Evolutionary conservation across 441 rosid genomes (phyloP).

Genomic region (Adansonia grandidieri): DNA sequence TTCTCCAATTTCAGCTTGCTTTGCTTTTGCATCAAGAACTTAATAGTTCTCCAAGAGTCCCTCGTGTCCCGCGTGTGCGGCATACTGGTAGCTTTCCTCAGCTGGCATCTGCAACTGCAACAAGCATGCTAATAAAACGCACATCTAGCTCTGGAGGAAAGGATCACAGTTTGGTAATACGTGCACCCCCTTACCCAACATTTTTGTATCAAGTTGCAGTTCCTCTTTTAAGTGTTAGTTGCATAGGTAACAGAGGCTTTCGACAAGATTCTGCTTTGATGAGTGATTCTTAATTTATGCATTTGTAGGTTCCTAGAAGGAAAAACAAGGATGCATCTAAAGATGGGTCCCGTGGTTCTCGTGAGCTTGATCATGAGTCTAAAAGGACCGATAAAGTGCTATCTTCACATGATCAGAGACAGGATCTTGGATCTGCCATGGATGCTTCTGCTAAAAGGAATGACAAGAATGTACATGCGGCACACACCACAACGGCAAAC

Average conservation of each 20-base stretch:
- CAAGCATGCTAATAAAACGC: conserved; percentile 68
- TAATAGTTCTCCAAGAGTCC: conserved; percentile 97
- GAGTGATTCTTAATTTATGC: conserved; percentile 19
- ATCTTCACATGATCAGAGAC: conserved; percentile 68
- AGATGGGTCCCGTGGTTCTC: conserved; percentile 50
- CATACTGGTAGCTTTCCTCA: conserved; percentile 85
- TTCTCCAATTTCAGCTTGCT: conserved; percentile 69
- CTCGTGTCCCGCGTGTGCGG: conserved; percentile 93
- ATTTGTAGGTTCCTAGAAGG: conserved; percentile 74
- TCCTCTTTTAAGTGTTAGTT: conserved; percentile 16
- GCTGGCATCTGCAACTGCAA: conserved; percentile 68
- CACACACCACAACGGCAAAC: conserved; percentile 62
- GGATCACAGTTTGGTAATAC: conserved; percentile 67
- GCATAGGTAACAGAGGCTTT: neutral
- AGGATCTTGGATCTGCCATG: conserved; percentile 47
- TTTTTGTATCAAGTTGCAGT: neutral
- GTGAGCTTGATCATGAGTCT: conserved; percentile 63
- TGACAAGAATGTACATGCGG: conserved; percentile 47
- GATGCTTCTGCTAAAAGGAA: conserved; percentile 53
- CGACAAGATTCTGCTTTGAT: conserved; percentile 19
- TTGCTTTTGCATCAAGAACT: conserved; percentile 97
- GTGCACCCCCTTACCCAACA: neutral
- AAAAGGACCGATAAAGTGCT: conserved; percentile 58
- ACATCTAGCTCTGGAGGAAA: conserved; percentile 75
- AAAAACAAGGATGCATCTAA: conserved; percentile 74